Conservation (phyloP, 768 basidiomycete species). For the Leccinum uliginosum region DNA sequence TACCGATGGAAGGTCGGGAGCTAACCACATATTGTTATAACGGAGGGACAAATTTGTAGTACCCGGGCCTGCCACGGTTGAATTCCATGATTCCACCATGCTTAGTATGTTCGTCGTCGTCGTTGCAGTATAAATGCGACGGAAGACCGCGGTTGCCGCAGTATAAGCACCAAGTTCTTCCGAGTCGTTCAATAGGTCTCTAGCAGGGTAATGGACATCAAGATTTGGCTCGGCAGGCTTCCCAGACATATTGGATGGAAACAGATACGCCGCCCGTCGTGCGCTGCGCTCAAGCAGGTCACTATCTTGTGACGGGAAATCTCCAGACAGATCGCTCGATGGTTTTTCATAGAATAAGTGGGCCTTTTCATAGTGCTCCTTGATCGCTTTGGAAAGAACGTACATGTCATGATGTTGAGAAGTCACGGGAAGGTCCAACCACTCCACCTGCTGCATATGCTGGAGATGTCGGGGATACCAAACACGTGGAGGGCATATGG, state of each 20-base stretch:
- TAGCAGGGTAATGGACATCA: constrained; percentile 9
- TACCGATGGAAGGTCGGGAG: constrained; percentile 6
- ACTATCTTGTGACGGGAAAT: not conserved
- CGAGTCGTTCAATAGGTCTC: not conserved
- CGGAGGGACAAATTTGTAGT: not conserved
- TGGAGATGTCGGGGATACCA: constrained; percentile 12
- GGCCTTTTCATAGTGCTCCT: constrained; percentile 17
- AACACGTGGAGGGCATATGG: constrained; percentile 28
- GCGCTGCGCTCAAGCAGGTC: constrained; percentile 15
- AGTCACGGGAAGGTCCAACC: constrained; percentile 22
- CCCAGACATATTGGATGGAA: constrained; percentile 6
- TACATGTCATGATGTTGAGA: constrained; percentile 30
- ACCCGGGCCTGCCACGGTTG: not conserved
- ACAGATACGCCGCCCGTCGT: constrained; percentile 7
- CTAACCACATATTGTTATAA: constrained; percentile 26
- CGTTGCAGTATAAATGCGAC: not conserved
- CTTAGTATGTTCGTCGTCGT: not conserved
- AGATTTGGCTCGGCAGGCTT: not conserved
- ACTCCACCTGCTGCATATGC: constrained; percentile 37
- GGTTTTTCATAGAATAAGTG: constrained; percentile 5
- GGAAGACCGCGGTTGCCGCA: not conserved
- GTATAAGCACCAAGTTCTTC: constrained; percentile 7
- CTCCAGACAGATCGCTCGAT: not conserved
- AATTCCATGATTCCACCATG: constrained; percentile 1
- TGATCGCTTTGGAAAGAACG: constrained; percentile 22